A percentile compares a stretch with the other conserved stretches of the same genome.
Evolutionary conservation across 2,329 filamentous ascomycete genomes (phyloP).

Genomic region (Zelopaecilomyces penicillatus): DNA sequence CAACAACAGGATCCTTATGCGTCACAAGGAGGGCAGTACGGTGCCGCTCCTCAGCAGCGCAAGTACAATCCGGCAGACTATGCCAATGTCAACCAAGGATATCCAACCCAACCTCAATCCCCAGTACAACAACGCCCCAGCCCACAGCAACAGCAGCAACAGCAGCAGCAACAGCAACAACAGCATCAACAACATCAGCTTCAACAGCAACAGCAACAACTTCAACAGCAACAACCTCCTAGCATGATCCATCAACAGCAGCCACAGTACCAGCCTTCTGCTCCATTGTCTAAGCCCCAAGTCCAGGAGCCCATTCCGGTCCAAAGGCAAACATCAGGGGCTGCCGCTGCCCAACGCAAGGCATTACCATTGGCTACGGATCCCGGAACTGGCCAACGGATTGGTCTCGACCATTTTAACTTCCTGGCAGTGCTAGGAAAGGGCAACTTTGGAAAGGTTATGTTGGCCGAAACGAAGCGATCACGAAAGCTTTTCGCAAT

Average conservation of each 20-base stretch:
- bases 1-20: conserved; percentile 27
- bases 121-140: conserved; percentile 23
- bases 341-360: conserved; percentile 33
- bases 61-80: conserved; percentile 75
- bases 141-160: conserved; percentile 22
- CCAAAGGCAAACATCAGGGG: conserved; percentile 17
- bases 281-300: conserved; percentile 31
- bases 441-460: conserved; percentile 99
- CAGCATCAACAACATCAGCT: conserved; percentile 18
- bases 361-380: conserved; percentile 63
- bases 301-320: conserved; percentile 25
- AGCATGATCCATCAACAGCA: conserved; percentile 20
- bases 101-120: conserved; percentile 25
- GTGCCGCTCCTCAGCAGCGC: conserved; percentile 38
- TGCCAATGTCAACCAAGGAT: conserved; percentile 48
- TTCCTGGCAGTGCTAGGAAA: conserved; percentile 97
- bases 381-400: conserved; percentile 68
- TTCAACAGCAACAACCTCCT: conserved; percentile 26
- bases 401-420: conserved; percentile 97
- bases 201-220: conserved; percentile 31
- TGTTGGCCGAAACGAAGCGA: conserved; percentile 95
- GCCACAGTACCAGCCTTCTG: conserved; percentile 22
- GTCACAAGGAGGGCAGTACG: conserved; percentile 23
- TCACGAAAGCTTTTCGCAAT: conserved; percentile 92
- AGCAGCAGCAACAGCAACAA: conserved; percentile 29